Conservation (phyloP, 805 yeast genomes). For the Isabelozyma gotoi region DNA sequence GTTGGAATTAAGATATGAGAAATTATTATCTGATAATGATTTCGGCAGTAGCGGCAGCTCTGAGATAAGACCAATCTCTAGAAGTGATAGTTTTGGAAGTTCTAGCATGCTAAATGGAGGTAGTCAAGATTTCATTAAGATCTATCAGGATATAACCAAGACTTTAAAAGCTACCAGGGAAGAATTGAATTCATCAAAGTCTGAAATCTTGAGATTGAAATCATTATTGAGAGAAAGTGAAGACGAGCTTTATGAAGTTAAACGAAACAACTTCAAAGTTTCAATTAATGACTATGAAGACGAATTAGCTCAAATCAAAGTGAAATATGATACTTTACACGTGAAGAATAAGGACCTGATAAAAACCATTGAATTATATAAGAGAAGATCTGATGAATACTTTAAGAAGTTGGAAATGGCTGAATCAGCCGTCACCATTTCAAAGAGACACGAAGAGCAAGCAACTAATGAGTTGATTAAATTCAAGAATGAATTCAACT, state of each 20-base stretch:
- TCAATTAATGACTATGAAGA: constrained; percentile 35
- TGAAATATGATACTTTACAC: constrained; percentile 56
- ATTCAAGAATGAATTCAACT: constrained; percentile 35
- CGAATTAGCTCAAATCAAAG: constrained; percentile 48
- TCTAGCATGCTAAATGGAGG: neutral
- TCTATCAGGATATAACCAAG: constrained; percentile 50
- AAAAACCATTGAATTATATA: constrained; percentile 59
- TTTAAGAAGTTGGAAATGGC: constrained; percentile 72
- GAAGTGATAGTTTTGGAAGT: constrained; percentile 34
- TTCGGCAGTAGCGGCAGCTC: neutral
- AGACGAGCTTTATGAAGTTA: constrained; percentile 41
- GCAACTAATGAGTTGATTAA: constrained; percentile 53
- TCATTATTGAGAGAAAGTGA: constrained; percentile 42
- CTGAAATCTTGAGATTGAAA: constrained; percentile 41
- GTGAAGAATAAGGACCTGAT: constrained; percentile 57
- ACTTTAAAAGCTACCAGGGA: constrained; percentile 45
- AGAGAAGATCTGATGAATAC: constrained; percentile 71
- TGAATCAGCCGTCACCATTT: constrained; percentile 66
- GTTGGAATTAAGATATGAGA: constrained; percentile 29
- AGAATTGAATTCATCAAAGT: constrained; percentile 40
- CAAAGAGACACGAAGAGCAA: constrained; percentile 59
- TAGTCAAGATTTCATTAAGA: constrained; percentile 46
- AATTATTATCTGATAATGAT: constrained; percentile 6
- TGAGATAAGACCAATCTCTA: constrained; percentile 13
- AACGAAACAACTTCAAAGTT: constrained; percentile 41